Conservation (phyloP, 2,329 filamentous ascomycete genomes). For the Fusarium sp. region DNA sequence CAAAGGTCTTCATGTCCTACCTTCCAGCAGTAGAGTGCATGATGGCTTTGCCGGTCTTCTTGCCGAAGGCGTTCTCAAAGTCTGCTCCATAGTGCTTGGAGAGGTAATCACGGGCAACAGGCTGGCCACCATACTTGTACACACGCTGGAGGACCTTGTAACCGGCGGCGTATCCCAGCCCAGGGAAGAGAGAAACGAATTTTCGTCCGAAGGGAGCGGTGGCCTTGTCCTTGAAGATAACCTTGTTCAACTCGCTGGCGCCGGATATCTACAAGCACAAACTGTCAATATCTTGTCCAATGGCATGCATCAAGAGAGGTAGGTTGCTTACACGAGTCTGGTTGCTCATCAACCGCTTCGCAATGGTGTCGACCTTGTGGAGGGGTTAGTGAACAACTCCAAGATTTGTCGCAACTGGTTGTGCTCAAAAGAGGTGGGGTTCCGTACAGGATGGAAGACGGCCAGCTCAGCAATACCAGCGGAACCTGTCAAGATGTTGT, state of each 20-base stretch:
- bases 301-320: constrained; percentile 26
- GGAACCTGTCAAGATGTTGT: constrained; percentile 69
- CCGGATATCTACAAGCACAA: constrained; percentile 44
- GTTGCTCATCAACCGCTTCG: constrained; percentile 99
- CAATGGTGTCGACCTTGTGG: constrained; percentile 89
- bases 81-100: constrained; percentile 79
- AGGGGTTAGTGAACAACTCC: constrained; percentile 32
- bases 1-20: constrained; percentile 53
- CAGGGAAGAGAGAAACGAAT: constrained; percentile 96
- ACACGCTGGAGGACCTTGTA: constrained; percentile 98
- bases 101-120: constrained; percentile 91
- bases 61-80: constrained; percentile 92
- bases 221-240: constrained; percentile 94
- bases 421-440: constrained; percentile 16
- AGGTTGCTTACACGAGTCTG: constrained; percentile 70
- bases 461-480: constrained; percentile 93
- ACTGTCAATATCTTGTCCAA: constrained; percentile 26
- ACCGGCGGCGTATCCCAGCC: constrained; percentile 94
- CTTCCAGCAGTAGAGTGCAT: constrained; percentile 97
- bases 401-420: neutral
- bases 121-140: constrained; percentile 99
- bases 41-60: constrained; percentile 97
- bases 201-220: constrained; percentile 75
- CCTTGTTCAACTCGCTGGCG: constrained; percentile 77
- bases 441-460: constrained; percentile 86